These are phyloP conservation scores for Zygotorulaspora sp. DNA, from an alignment of 805 yeast species.

Conservation along the genomic window DNA sequence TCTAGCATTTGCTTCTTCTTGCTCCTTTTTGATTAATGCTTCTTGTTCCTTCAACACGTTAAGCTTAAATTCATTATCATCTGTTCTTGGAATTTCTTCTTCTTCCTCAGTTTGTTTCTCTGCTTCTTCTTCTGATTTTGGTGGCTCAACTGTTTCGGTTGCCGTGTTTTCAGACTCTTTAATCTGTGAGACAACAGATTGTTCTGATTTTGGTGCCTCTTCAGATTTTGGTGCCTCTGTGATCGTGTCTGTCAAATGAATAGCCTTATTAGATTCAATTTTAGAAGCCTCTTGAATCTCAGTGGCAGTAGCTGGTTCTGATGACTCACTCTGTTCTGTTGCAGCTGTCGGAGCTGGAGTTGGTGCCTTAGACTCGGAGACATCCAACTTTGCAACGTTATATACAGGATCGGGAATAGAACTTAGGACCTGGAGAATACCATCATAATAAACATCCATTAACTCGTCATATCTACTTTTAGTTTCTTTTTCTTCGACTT, in stretches of 20 bases:
- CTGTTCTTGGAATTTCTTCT: conserved; percentile 16
- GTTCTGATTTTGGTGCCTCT: conserved; percentile 3
- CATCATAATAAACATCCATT: conserved; percentile 61
- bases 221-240: conserved; percentile 3
- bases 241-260: conserved; percentile 22
- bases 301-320: conserved; percentile 6
- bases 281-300: conserved; percentile 12
- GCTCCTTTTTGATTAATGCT: conserved; percentile 79
- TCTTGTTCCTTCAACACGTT: conserved; percentile 77
- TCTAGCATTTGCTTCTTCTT: conserved; percentile 60
- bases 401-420: conserved; percentile 93
- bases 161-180: too few species aligned
- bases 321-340: conserved; percentile 9
- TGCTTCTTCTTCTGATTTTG: conserved; percentile 2
- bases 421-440: conserved; percentile 77
- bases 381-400: conserved; percentile 90
- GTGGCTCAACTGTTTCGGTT: neutral
- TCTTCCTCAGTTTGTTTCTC: conserved; percentile 11
- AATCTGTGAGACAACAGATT: conserved; percentile 2
- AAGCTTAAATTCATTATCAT: conserved; percentile 57
- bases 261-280: conserved; percentile 11
- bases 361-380: conserved; percentile 42
- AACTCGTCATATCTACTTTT: conserved; percentile 26
- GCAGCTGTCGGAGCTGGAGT: conserved; percentile 12
- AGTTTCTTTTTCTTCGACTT: conserved; percentile 15